Evolutionary conservation across 2,329 filamentous ascomycete genomes (phyloP).

Genomic region (Colletotrichum lentis): DNA sequence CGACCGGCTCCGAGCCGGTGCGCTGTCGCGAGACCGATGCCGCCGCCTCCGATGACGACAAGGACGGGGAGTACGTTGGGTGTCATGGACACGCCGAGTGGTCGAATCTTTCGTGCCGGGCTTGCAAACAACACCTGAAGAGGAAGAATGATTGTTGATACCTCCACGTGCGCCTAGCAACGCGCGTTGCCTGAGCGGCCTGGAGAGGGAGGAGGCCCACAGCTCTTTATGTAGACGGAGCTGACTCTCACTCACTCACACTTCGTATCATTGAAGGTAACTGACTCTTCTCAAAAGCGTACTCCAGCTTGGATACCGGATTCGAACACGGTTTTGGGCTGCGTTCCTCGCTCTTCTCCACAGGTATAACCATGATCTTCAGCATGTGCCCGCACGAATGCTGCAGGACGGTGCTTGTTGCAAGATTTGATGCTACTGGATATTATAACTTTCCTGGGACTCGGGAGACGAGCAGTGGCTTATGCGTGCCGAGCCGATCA

Average conservation of each 20-base stretch:
- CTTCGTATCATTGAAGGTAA: no score
- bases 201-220: no score
- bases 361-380: no score
- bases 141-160: neutral
- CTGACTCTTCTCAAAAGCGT: no score
- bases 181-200: no score
- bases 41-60: slow-evolving; percentile 25
- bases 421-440: no score
- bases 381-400: neutral
- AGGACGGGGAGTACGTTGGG: slow-evolving; percentile 8
- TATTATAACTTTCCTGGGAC: no score
- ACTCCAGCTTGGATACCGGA: neutral
- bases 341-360: neutral
- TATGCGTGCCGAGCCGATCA: neutral
- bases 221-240: neutral
- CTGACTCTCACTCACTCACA: neutral
- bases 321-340: no score
- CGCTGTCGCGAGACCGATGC: slow-evolving; percentile 22
- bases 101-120: no score
- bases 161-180: neutral
- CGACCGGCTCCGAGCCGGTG: slow-evolving; percentile 9
- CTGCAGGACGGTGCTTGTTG: neutral
- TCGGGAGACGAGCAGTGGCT: no score
- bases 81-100: neutral
- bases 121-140: neutral